A percentile compares a stretch with the other conserved stretches of the same genome.
Evolutionary conservation across 768 basidiomycete genomes (phyloP).

Genomic region (Hypsizygus marmoreus): DNA sequence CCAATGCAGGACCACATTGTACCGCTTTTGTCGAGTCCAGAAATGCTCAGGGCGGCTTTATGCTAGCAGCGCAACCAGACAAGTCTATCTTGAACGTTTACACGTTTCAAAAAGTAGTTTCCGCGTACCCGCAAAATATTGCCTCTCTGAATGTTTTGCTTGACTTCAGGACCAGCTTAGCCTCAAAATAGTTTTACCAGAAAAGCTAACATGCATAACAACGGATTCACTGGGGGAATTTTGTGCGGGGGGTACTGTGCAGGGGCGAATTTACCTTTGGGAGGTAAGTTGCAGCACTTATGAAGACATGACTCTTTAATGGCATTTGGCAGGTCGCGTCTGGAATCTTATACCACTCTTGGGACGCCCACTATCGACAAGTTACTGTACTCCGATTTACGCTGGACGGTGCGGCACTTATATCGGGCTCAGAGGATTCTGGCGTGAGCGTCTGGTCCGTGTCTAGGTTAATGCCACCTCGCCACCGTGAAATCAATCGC

Average conservation of each 20-base stretch:
- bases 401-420: conserved; percentile 72
- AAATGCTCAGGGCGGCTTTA: conserved; percentile 77
- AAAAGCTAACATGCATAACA: conserved; percentile 82
- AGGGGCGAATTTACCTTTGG: conserved; percentile 94
- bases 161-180: conserved; percentile 80
- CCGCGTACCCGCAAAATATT: conserved; percentile 13
- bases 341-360: conserved; percentile 89
- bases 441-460: conserved; percentile 88
- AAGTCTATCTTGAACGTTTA: conserved; percentile 91
- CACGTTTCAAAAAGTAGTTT: conserved; percentile 84
- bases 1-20: conserved; percentile 62
- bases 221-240: conserved; percentile 72
- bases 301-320: conserved; percentile 3
- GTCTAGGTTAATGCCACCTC: conserved; percentile 61
- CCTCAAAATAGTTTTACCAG: conserved; percentile 84
- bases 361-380: conserved; percentile 95
- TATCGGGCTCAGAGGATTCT: conserved; percentile 92
- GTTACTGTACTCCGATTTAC: conserved; percentile 85
- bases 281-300: conserved; percentile 62
- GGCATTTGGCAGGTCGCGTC: conserved; percentile 67
- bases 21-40: conserved; percentile 69
- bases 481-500: conserved; percentile 3
- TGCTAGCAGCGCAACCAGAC: conserved; percentile 84
- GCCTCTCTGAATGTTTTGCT: background rate
- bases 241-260: conserved; percentile 85